Evolutionary conservation across 257 asterid genomes (phyloP), one percentile per base, ranked within the genome.

Genomic region (Datura wrightii): DNA sequence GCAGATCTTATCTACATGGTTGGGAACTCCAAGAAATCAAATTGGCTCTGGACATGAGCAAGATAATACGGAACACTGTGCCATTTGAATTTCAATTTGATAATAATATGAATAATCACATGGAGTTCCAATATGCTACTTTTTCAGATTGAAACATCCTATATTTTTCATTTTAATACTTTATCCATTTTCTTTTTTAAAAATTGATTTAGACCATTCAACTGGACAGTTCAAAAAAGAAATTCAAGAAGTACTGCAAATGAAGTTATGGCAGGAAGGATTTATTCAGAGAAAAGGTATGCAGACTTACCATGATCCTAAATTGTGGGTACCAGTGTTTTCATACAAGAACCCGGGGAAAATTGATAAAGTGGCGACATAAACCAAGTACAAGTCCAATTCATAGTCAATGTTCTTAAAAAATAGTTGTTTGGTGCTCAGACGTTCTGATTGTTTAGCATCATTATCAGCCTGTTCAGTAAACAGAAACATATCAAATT

Each of bases 381-480:
- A 88, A 92, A 95, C 34, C 97, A 97, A 4, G 97, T 95, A 16
- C 92, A 88, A 52, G 93, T 93, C 2, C 97, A 95, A 70, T 88
- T 79, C 18, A 97, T 93, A 80, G 89, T 74, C 98, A 2, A 85
- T 58, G 67, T 94, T 94, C 90, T 93, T 85, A 8, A 6, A 8
- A 24, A 94, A 34, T 89, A 95, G 34, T 81, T 91, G 85, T 70
- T 88, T 93, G 90, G 52, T 91, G 90, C 89, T 92, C 86, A 94
- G 81, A 24, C 95, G 83, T 6, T 89, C 92, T 34, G 4, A 34
- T 8, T 56, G 11, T 82, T 92, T 87, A 50, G 60, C 80, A 72
- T 85, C 88, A 37, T 34, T 76, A 11, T 50, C 87, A 8, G 5
- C 91, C 89, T 88, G 88, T 24, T 42, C 16, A 11, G 83, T 62